These are phyloP conservation scores for Xylogone sp. DNA, from an alignment of 2,329 filamentous ascomycete genomes.

Conservation along the genomic window DNA sequence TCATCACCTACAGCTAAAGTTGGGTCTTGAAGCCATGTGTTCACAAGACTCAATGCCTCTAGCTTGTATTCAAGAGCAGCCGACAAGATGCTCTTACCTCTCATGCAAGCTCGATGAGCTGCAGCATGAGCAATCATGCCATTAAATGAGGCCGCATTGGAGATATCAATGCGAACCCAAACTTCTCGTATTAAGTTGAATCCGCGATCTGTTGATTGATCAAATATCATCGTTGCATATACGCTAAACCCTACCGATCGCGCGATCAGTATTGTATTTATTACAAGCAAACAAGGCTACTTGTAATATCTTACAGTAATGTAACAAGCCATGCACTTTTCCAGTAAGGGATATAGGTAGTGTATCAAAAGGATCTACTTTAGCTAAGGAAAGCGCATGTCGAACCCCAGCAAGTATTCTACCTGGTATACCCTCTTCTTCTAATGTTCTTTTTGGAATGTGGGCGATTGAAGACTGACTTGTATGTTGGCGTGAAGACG, in stretches of 20 bases:
- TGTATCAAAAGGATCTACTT: slow-evolving; percentile 32
- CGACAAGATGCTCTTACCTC: slow-evolving; percentile 22
- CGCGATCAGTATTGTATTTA: too few species aligned
- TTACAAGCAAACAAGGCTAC: neutral
- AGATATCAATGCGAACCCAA: slow-evolving; percentile 36
- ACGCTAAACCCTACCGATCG: slow-evolving; percentile 24
- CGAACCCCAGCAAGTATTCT: slow-evolving; percentile 25
- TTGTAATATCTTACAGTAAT: slow-evolving; percentile 31
- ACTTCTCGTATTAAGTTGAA: slow-evolving; percentile 38
- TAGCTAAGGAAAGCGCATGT: slow-evolving; percentile 23
- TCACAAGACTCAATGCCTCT: slow-evolving; percentile 32
- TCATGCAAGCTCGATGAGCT: slow-evolving; percentile 32
- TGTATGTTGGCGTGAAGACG: neutral
- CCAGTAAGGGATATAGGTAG: slow-evolving; percentile 30
- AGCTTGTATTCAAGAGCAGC: slow-evolving; percentile 29
- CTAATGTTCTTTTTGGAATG: neutral
- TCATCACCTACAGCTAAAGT: slow-evolving; percentile 29
- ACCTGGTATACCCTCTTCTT: slow-evolving; percentile 11
- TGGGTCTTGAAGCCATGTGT: slow-evolving; percentile 28
- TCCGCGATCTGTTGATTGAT: slow-evolving; percentile 16
- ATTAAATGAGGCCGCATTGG: slow-evolving; percentile 37
- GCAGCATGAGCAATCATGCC: slow-evolving; percentile 38
- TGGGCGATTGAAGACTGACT: neutral
- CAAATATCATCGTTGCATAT: slow-evolving; percentile 31
- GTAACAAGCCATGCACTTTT: slow-evolving; percentile 32